Percentiles rank a stretch among this genome's conserved stretches.
Evolutionary conservation across 176 grass and related monocot species (phyloP).

Genomic region (Aegilops speltoides): DNA sequence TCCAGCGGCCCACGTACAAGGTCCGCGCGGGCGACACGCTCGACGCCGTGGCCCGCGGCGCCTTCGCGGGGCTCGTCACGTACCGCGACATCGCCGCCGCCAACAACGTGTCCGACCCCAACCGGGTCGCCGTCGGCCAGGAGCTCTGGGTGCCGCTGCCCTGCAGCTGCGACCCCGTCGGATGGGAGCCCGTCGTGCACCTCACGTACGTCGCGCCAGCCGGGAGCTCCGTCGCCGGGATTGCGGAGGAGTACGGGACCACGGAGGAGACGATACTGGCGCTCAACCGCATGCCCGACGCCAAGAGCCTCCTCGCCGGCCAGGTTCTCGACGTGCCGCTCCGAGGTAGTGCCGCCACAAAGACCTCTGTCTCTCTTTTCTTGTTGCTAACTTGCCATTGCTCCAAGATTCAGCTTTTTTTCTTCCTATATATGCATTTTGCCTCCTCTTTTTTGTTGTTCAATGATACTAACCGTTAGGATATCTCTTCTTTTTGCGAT

Average conservation of each 20-base stretch:
- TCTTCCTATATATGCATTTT: not conserved
- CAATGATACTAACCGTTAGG: not conserved
- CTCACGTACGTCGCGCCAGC: constrained; percentile 53
- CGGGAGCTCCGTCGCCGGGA: constrained; percentile 50
- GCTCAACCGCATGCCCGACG: constrained; percentile 64
- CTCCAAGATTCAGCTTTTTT: constrained; percentile 11
- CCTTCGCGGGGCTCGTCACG: constrained; percentile 68
- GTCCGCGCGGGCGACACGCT: constrained; percentile 60
- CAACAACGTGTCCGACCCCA: constrained; percentile 77
- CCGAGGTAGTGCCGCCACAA: constrained; percentile 29
- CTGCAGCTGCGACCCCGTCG: constrained; percentile 92
- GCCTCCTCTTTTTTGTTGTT: not conserved
- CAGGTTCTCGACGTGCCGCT: constrained; percentile 95
- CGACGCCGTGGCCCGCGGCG: constrained; percentile 49
- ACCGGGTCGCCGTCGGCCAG: constrained; percentile 47
- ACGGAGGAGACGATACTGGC: constrained; percentile 47
- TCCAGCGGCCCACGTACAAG: constrained; percentile 65
- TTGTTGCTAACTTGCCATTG: not conserved
- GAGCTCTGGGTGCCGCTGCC: constrained; percentile 88
- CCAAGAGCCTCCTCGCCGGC: constrained; percentile 67
- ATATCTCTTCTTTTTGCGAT: not conserved
- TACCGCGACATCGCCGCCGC: constrained; percentile 80
- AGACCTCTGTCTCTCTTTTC: not conserved
- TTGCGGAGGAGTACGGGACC: constrained; percentile 63
- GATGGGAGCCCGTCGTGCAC: constrained; percentile 45